Evolutionary conservation across 805 yeast genomes (phyloP), one percentile per base, ranked within the genome.

Genomic region (Candida berthetii): DNA sequence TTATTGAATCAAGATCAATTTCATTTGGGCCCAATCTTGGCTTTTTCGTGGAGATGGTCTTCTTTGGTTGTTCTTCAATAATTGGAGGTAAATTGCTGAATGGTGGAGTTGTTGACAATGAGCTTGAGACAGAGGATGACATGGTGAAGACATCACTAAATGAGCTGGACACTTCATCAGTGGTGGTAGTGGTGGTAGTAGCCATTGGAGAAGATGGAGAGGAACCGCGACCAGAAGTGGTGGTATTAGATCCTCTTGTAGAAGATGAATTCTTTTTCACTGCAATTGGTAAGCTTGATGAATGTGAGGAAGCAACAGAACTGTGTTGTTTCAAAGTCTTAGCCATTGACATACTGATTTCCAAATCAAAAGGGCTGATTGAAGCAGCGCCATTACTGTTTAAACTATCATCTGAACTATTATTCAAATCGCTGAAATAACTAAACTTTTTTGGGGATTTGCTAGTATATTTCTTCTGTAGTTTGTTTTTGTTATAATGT

Each of bases 1-100:
- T 82, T 24, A 82, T 71, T 6, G 73, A 64, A 58, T 85, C 90
- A 20, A 85, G 54, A 54, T 82, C 77, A 33, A 78, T 36, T 22
- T 57, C 56, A 36, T 47, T 64, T 28, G 34, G 19, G 14, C 36
- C 43, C 10, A 31, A 35, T 22, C 35, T 39, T 22, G 41, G 33
- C 27, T 29, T 41, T n/a, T 20, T 37, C 11, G 15, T 35, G 36
- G 10, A 19, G 33, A 14, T 20, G 16, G 20, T 31, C n/a, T 17
- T 36, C 11, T 25, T 39, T 17, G 31, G 16, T 36, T 13, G 15
- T 36, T 55, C 58, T 37, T 54, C 59, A 31, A 47, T 8, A 32
- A 54, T 54, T 10, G 58, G 57, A 3, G 58, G 51, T 22, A 52
- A 38, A 27, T 35, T 44, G 19, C 15, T n/a, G 34, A 34, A 43